Evolutionary conservation across 2,329 filamentous ascomycete genomes (phyloP), one percentile per base, ranked within the genome.

Genomic region (Helotiales sp.): DNA sequence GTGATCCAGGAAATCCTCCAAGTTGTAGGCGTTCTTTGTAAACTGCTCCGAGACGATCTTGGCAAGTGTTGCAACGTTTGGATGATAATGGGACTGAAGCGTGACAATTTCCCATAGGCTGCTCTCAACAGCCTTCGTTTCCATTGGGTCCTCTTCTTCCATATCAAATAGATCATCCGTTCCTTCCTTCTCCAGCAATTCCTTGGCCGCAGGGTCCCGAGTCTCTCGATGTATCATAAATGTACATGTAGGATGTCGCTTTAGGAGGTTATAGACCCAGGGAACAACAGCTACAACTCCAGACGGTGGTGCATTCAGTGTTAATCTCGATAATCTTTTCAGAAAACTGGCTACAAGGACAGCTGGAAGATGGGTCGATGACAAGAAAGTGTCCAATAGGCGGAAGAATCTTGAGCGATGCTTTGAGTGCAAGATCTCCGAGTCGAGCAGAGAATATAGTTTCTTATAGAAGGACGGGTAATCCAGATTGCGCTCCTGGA

Each of bases 1-100:
- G 72, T 98, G 92, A 70, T 99, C 95, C 48, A 98, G 76, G 74
- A 99, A 99, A 71, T 99, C 95, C 71, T 99, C 95, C n/a, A 97
- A 76, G 67, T 92, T 95, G 74, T 98, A 99, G 2, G 88, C 83
- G 65, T 92, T 87, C 76, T 99, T 99, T 2, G 95, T 99, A 73
- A 98, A 99, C 72, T 98, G 95, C 75, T 98, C 92, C 2, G 90
- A 90, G 57, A 99, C 86, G 63, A 99, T 96, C 74, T 92, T 95
- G 44, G 92, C 89, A 65, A 99, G 86, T 2, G 93, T 95, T 0
- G 93, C 93, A 24, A 99, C 91, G 67, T 98, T 99, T 13, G 96
- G 95, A 71, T 99, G 95, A 74, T 96, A 98, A 73, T 99, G 96
- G 0, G 86, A 88, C 73, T 96, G 91, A 57, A 98, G 78, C 58